Base-by-base conservation (phyloP, 768 basidiomycete genomes). In the Tubosaeta sp. region DNA sequence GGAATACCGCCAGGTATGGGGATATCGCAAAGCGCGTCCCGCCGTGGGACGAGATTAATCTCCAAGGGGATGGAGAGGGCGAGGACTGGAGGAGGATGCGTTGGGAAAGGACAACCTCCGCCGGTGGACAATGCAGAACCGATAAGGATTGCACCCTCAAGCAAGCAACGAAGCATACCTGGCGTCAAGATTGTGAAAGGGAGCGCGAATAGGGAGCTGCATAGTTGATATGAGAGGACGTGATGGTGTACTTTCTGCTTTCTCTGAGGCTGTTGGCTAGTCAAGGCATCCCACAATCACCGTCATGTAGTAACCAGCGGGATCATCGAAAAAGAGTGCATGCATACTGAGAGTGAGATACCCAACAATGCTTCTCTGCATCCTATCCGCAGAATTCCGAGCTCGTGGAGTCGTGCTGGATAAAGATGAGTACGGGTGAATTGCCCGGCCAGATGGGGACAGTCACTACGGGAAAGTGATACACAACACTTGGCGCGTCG, bases 151-250 rank as follows among this genome's bases (percentile, higher is more conserved):
- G 50, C 47, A 22, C 35, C 52, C 25, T 57, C 56, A n/a, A 55
- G 44, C 53, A 66, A 59, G 48, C 62, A 61, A 46, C 66, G 61
- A 54, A 58, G 56, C 56, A 60, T 68, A 60, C 67, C 68, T 35
- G 68, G 67, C 35, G 67, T 68, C 14, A 68, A 65, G 66, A 70
- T 68, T 48, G 42, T 65, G 50, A 68, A 64, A 38, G 58, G 52
- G 14, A 49, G 50, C 6, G n/a, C 56, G 42, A 57, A 56, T 52
- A 59, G 59, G 46, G 59, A 16, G 39, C 48, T 54, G 46, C 41
- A 42, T 54, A 53, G 41, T 57, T 51, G 33, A 51, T 34, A 39
- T 51, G 51, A 55, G 19, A 43, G 33, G 27, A 32, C 51, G 32
- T 14, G 22, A 46, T 48, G 35, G 49, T 10, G n/a, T n/a, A n/a